A percentile compares a stretch with the other conserved stretches of the same genome.
phyloP scores from a whole-genome alignment of 345 rosid species.

The Linum lewisii region DNA sequence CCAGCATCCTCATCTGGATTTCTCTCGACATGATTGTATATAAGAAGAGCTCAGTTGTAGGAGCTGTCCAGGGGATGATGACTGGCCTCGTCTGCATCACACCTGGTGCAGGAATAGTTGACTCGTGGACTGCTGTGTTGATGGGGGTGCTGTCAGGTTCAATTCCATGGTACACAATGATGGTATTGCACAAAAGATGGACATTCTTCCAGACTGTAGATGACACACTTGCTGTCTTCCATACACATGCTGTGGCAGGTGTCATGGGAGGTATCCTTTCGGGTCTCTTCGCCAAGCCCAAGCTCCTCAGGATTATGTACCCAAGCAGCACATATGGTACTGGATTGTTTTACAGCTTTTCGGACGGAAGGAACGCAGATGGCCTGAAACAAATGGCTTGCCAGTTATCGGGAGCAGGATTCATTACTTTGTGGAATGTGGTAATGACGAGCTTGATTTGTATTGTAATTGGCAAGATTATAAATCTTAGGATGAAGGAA shows the following conservation, averaged over 20 bases:
- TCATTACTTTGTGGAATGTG: conserved; percentile 36
- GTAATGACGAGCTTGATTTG: conserved; percentile 41
- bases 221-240: conserved; percentile 51
- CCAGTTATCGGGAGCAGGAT: conserved; percentile 37
- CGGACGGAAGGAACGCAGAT: neutral
- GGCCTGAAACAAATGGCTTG: conserved; percentile 28
- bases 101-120: conserved; percentile 53
- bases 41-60: conserved; percentile 50
- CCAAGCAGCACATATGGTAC: conserved; percentile 8
- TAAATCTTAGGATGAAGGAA: conserved; percentile 43
- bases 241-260: conserved; percentile 59
- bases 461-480: conserved; percentile 31
- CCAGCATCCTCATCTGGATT: conserved; percentile 49
- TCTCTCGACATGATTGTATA: conserved; percentile 43
- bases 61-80: conserved; percentile 59
- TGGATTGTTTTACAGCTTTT: conserved; percentile 32
- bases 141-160: conserved; percentile 43
- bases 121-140: conserved; percentile 47
- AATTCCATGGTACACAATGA: conserved; percentile 59
- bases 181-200: conserved; percentile 37
- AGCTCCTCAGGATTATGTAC: conserved; percentile 26
- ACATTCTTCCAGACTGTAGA: conserved; percentile 55
- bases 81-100: conserved; percentile 67
- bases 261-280: conserved; percentile 43
- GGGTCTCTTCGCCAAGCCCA: conserved; percentile 37